Evolutionary conservation across 1,284 basidiomycete species (phyloP), one percentile per base, ranked within the genome.

Genomic region (Boletus calvinii): DNA sequence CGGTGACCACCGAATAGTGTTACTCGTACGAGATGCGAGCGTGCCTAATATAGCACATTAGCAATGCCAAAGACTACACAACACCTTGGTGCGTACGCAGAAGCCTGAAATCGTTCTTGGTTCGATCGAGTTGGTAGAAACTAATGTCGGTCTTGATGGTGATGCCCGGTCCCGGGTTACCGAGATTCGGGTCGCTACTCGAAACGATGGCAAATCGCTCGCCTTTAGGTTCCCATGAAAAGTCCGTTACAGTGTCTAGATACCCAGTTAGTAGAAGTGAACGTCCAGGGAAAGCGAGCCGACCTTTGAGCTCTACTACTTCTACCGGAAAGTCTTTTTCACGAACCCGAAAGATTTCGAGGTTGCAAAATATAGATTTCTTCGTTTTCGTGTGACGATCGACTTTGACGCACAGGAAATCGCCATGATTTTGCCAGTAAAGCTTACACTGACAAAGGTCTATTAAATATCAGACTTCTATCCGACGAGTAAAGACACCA

Each of bases 361-460:
- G 79, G 74, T 99, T 99, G 75, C 95, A 97, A 78, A 95, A 99
- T 50, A 93, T 94, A 11, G 94, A 95, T 77, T 99, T 99, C 76
- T 98, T 98, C 18, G 94, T 97, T 78, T 99, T 99, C 41, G 96
- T 98, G 72, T 98, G 95, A 54, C 97, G 90, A 74, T 99, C 97
- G 53, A 99, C 97, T 76, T 98, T 98, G 73, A 99, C 97, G 66
- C 97, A 99, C 24, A 99, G 83, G 78, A 94, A 99, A 74, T 99
- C 95, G 46, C 97, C 97, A 70, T 97, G 92, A 66, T 96, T 97
- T 76, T 99, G 97, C 95, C 94, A 99, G 74, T 92, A 90, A 43
- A 99, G 82, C 77, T 98, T 98, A 74, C 95, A 98, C 94, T 97
- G 62, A 15, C 49, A 46, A 52, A 26, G 0, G 15, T n/a, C 15